Evolutionary conservation across 768 basidiomycete genomes (phyloP), one percentile per base, ranked within the genome.

Genomic region (Trametes meyenii): DNA sequence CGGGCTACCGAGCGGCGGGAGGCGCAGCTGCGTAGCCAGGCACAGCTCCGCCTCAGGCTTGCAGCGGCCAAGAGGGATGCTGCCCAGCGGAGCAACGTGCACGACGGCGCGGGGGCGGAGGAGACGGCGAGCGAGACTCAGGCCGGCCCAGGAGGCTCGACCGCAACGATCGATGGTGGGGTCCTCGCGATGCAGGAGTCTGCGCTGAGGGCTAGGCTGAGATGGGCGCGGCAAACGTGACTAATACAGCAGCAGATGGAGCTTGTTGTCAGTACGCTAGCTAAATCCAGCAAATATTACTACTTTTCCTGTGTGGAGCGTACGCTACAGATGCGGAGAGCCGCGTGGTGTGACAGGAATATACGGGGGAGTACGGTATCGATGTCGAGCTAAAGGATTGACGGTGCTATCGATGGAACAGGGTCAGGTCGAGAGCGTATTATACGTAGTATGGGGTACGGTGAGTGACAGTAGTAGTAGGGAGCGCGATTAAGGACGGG

Each of bases 1-100:
- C 53, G 51, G 59, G 50, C 45, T 58, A 63, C 64, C 58, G 64
- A 58, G 33, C 58, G 58, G 21, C 65, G 72, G 74, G 84, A 86
- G 66, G 75, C 74, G 50, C 74, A 72, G 57, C 73, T 85, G 64
- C 80, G 83, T 53, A 72, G 71, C 52, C 80, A 80, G 66, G 80
- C 82, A 42, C 81, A 76, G 60, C 65, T 85, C 64, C 80, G 76
- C 24, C 76, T 77, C 24, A 79, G 80, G 36, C 76, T 85, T 24
- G 79, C 78, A 21, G 79, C 78, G 21, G 81, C 77, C 60, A 82
- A 77, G 68, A 71, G 72, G 29, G 52, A 50, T 21, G 62, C 65
- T 17, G 53, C n/a, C 19, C 39, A 42, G 38, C 36, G 44, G 43
- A 29, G 16, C 21, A 53, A 49, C 50, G 64, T 19, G 14, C 21